A percentile compares a stretch with the other conserved stretches of the same genome.
phyloP scores from a whole-genome alignment of 2,329 filamentous ascomycete species.

The Colletotrichum gloeosporioides region DNA sequence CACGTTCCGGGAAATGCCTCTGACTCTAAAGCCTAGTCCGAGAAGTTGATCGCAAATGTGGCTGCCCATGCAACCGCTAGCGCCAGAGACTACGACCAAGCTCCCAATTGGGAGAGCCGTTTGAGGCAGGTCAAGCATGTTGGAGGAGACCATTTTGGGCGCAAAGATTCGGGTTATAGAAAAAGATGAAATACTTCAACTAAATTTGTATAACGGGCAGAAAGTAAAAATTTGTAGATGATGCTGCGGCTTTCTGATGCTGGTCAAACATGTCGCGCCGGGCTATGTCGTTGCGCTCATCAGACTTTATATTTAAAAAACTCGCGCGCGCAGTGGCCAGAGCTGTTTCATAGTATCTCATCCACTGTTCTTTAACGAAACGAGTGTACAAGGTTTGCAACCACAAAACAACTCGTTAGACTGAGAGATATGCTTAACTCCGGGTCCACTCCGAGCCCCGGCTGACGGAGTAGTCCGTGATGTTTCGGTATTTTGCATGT shows the following conservation, averaged over 20 bases:
- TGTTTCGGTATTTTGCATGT: background rate
- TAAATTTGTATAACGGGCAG: background rate
- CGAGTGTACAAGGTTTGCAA: background rate
- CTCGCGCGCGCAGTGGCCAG: no score
- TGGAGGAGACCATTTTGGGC: background rate
- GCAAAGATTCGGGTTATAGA: background rate
- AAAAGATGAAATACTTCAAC: accelerated
- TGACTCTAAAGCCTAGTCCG: background rate
- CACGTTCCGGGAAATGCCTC: background rate
- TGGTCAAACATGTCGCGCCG: background rate
- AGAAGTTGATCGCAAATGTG: background rate
- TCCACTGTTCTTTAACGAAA: background rate
- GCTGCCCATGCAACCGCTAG: background rate
- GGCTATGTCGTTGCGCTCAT: background rate
- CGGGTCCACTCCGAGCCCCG: background rate
- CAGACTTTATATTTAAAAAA: background rate
- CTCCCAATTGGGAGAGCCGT: background rate
- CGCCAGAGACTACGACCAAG: background rate
- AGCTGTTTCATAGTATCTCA: background rate
- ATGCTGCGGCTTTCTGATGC: background rate
- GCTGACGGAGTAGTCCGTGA: background rate
- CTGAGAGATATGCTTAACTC: background rate
- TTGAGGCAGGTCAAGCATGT: background rate
- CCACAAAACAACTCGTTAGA: background rate
- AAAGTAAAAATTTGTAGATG: background rate